Evolutionary conservation across 176 grass and related monocot species (phyloP), one percentile per base, ranked within the genome.

Genomic region (Carex kokanica): DNA sequence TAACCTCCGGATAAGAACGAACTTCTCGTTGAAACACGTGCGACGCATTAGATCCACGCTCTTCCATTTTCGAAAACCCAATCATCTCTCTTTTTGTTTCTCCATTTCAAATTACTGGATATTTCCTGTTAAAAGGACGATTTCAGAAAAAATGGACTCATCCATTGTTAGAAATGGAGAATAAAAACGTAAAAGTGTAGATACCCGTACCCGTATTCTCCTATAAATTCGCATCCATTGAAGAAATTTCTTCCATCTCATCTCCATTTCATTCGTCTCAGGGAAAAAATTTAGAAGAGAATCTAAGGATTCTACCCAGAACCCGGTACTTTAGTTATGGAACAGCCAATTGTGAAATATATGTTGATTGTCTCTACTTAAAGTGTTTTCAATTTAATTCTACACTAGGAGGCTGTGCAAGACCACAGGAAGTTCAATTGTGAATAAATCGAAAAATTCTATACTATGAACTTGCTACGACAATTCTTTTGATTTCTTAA

Each of bases 1-100:
- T 38, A 62, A 60, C 58, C 13, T 38, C 17, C 16, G 58, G 78
- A 80, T 80, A 80, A 80, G 78, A 80, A 80, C 15, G 55, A 60
- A 80, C 27, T 1, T 23, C 58, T 41, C 32, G 78, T 80, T 80
- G 43, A 2, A 27, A 54, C 72, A 75, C 72, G 45, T 75, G 72
- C 47, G 47, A 54, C 47, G 47, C 47, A 20, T 52, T 74, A 54
- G 47, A 75, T 54, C 21, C 14, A 53, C 21, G 3, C 40, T 52
- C 71, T 53, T 2, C 21, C 71, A 74, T 52, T 23, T 72, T 1
- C 16, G 10, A 0, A n/a, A 40, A 40, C 32, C 65, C 29, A 69
- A 40, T 69, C 6, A 69, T n/a, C 31, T 9, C 9, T 3, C 6
- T 7, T 13, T 60, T 7, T 0, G 0, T 7, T 5, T 58, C 56